phyloP scores from a whole-genome alignment of 2,329 filamentous ascomycete species.

The Talaromyces amestolkiae region DNA sequence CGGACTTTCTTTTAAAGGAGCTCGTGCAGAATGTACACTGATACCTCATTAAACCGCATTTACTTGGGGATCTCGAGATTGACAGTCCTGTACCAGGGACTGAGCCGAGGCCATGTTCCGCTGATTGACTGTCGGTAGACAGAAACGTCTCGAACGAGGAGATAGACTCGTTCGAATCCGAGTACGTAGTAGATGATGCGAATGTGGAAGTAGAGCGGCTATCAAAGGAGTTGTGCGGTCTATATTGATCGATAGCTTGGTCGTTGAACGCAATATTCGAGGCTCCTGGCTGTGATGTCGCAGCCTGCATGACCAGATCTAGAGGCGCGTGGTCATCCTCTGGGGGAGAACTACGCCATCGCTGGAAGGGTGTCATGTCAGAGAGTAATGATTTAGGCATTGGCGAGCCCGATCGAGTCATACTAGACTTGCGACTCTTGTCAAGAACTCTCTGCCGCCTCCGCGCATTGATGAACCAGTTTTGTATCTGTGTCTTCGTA shows the following conservation, averaged over 20 bases:
- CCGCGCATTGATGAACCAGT: conserved; percentile 54
- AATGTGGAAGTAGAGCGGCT: conserved; percentile 29
- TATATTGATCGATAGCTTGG: too few species aligned
- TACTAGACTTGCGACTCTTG: conserved; percentile 27
- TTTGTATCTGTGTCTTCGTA: conserved; percentile 46
- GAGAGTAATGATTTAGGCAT: conserved; percentile 30
- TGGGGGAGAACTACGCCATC: not conserved
- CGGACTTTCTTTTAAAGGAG: conserved; percentile 50
- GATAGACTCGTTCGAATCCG: conserved; percentile 33
- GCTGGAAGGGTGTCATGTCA: conserved; percentile 20
- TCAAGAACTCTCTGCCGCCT: conserved; percentile 45
- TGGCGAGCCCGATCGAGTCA: conserved; percentile 42
- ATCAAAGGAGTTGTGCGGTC: not conserved
- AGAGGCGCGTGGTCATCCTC: conserved; percentile 2
- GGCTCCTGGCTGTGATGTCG: conserved; percentile 14
- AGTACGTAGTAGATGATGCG: conserved; percentile 26
- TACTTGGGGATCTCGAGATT: conserved; percentile 18
- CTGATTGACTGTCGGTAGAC: conserved; percentile 18
- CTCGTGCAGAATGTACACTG: conserved; percentile 53
- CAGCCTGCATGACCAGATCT: not conserved
- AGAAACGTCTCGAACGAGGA: conserved; percentile 27
- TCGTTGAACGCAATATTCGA: not conserved
- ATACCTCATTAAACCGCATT: conserved; percentile 22
- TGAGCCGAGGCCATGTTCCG: not conserved
- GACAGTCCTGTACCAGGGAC: conserved; percentile 9